Evolutionary conservation across 768 basidiomycete species (phyloP).

Genomic region (Collybia sordida): DNA sequence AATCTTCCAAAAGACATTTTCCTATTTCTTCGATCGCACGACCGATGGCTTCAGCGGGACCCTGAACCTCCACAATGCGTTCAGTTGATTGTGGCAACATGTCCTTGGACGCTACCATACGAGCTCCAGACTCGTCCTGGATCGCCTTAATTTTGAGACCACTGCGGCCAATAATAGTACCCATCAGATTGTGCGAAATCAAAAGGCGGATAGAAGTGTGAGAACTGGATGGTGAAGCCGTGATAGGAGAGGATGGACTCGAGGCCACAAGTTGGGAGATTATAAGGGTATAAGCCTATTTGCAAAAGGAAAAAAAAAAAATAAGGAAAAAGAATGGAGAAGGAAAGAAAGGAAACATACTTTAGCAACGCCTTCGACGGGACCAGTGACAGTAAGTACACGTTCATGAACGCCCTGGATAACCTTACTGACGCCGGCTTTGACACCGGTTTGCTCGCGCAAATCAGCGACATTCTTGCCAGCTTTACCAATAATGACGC

Average conservation of each 20-base stretch:
- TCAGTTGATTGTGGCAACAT: slow-evolving; percentile 99
- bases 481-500: slow-evolving; percentile 94
- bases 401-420: slow-evolving; percentile 97
- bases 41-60: slow-evolving; percentile 88
- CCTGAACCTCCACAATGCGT: slow-evolving; percentile 97
- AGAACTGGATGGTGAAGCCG: slow-evolving; percentile 67
- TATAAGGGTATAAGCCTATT: slow-evolving; percentile 92
- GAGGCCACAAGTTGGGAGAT: slow-evolving; percentile 87
- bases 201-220: slow-evolving; percentile 94
- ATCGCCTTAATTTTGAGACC: slow-evolving; percentile 99
- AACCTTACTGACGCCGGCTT: slow-evolving; percentile 99
- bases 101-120: slow-evolving; percentile 99
- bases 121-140: slow-evolving; percentile 92
- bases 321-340: slow-evolving; percentile 10
- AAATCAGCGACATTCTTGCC: slow-evolving; percentile 98
- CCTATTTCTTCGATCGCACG: slow-evolving; percentile 95
- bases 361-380: slow-evolving; percentile 91
- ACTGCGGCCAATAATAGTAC: slow-evolving; percentile 93
- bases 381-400: slow-evolving; percentile 91
- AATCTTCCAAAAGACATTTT: slow-evolving; percentile 93
- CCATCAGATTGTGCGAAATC: slow-evolving; percentile 99
- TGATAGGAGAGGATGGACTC: slow-evolving; percentile 68
- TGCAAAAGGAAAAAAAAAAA: slow-evolving; percentile 10
- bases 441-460: slow-evolving; percentile 93
- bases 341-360: slow-evolving; percentile 36